phyloP scores from a whole-genome alignment of 805 yeast species.

The Metschnikowia borealis region DNA sequence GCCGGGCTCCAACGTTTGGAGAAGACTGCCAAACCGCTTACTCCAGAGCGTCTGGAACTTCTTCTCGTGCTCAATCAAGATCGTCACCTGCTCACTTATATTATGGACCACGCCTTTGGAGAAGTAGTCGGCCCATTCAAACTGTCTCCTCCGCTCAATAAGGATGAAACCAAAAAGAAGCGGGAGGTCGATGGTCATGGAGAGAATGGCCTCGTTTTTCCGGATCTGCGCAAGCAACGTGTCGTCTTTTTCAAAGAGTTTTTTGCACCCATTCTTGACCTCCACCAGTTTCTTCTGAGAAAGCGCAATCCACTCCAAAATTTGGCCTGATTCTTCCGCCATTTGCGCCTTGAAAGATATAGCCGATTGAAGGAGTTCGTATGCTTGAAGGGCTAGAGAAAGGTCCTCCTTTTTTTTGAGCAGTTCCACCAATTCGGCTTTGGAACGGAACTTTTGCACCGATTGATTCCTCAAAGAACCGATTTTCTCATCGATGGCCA shows the following conservation, averaged over 20 bases:
- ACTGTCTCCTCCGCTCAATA: constrained; percentile 57
- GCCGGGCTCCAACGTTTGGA: constrained; percentile 20
- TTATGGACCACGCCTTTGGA: constrained; percentile 38
- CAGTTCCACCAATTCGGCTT: not conserved
- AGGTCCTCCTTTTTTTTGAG: not conserved
- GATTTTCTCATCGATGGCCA: constrained; percentile 37
- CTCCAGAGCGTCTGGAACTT: constrained; percentile 59
- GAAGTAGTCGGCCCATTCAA: constrained; percentile 49
- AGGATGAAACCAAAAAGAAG: constrained; percentile 65
- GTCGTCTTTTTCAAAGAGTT: constrained; percentile 7
- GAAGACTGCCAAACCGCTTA: constrained; percentile 50
- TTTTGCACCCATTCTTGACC: constrained; percentile 27
- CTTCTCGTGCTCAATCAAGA: constrained; percentile 53
- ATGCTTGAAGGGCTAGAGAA: constrained; percentile 17
- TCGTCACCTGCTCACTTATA: constrained; percentile 55
- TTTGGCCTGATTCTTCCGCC: constrained; percentile 18
- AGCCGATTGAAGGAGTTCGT: constrained; percentile 29
- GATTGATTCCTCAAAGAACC: constrained; percentile 41
- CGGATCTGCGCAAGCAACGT: constrained; percentile 19
- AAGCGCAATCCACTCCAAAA: constrained; percentile 32
- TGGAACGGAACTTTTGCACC: constrained; percentile 16
- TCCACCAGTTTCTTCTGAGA: constrained; percentile 37
- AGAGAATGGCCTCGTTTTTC: constrained; percentile 33
- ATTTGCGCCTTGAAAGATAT: constrained; percentile 29
- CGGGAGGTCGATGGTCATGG: constrained; percentile 61